Evolutionary conservation across 805 yeast genomes (phyloP).

Genomic region (Pichia gijzeniarum): DNA sequence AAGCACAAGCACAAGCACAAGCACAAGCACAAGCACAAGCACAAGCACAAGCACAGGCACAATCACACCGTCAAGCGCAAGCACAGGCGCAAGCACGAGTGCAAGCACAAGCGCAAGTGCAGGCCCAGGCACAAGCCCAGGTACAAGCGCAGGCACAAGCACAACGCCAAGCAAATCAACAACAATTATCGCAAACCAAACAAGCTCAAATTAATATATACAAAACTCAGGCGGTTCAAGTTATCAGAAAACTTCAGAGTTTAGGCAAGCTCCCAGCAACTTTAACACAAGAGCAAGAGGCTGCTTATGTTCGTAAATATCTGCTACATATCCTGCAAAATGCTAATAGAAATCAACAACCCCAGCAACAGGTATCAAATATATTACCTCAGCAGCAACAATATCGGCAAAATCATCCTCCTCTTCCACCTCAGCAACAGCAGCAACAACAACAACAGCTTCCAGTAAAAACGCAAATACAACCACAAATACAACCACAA

Average conservation of each 20-base stretch:
- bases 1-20: constrained; percentile 8
- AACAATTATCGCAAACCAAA: constrained; percentile 7
- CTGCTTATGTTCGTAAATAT: constrained; percentile 29
- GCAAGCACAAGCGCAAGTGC: constrained; percentile 13
- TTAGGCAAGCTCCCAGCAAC: constrained; percentile 28
- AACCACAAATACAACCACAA: constrained; percentile 11
- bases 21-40: constrained; percentile 9
- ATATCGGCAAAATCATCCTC: constrained; percentile 5
- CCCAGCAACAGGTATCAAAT: constrained; percentile 7
- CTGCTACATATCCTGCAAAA: constrained; percentile 26
- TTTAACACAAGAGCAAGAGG: constrained; percentile 31
- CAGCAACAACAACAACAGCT: not conserved
- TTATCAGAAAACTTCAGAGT: constrained; percentile 30
- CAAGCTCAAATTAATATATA: constrained; percentile 22
- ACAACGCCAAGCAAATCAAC: not conserved
- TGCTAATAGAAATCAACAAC: constrained; percentile 13
- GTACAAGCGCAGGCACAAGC: constrained; percentile 5
- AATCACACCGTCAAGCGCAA: not conserved
- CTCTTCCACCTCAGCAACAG: constrained; percentile 3
- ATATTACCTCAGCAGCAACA: constrained; percentile 11
- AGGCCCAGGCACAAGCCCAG: constrained; percentile 10
- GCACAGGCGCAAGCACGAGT: constrained; percentile 11
- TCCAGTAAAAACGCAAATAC: constrained; percentile 19
- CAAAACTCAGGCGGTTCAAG: constrained; percentile 31
- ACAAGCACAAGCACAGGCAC: not conserved